Base-by-base conservation (phyloP, 73 alveolate species). In the Tetrahymena elliotti region DNA sequence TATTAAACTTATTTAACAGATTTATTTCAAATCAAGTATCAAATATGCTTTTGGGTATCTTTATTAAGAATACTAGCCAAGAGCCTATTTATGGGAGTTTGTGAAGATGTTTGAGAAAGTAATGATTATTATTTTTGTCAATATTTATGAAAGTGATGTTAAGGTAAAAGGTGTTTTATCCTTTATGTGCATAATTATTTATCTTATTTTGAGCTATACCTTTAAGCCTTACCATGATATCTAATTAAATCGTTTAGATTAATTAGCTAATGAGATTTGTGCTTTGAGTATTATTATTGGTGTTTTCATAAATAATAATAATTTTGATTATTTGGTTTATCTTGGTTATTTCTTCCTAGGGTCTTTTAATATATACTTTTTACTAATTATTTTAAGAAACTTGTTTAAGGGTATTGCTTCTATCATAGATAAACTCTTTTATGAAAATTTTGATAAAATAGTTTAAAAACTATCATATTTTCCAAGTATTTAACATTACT, bases 1-100 rank as follows among this genome's bases (percentile, higher is more conserved):
- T 53, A 33, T 39, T 94, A 38, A 20, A 16, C 84, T 13, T 52
- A 33, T 83, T 16, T 4, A 47, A 20, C 18, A 52, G 35, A 88
- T 92, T 31, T 52, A 84, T 8, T 6, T 1, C 6, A 20, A 40
- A 27, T 40, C 52, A 16, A 27, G 52, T 27, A 40, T 92, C 22
- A 18, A 47, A 4, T 36, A 82, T 7, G 92, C 41, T 4, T 94
- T 53, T 84, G 96, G 96, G 11, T 94, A 88, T 37, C 92, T 94
- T 39, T 94, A 94, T 88, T 20, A 33, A 33, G 96, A 94, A 35
- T 94, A 94, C 53, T 83, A 83, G 15, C 34, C 84, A 88, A 53
- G 54, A 22, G 95, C 95, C 41, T 94, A 94, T 92, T 88, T 88
- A n/a, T 94, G 96, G 96, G 96, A 94, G 54, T 94, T 94, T 35